These are phyloP conservation scores for Botrytis galanthina DNA, from an alignment of 2,329 filamentous ascomycete species.

Conservation along the genomic window DNA sequence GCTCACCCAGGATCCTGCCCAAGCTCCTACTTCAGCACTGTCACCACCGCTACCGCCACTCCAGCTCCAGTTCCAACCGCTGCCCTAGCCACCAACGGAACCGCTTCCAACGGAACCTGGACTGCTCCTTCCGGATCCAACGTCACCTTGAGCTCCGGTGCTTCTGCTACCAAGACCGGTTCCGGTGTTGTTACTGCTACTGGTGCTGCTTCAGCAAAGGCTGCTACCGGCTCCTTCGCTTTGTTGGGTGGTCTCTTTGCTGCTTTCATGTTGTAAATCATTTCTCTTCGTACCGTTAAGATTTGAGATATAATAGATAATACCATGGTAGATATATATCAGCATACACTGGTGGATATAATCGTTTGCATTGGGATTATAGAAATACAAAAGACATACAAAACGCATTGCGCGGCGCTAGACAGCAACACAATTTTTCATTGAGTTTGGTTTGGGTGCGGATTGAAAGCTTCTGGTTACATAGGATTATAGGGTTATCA, in stretches of 20 bases:
- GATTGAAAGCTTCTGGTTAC: constrained; percentile 13
- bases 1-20: constrained; percentile 3
- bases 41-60: background rate
- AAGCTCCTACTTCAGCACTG: constrained; percentile 11
- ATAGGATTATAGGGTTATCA: constrained; percentile 9
- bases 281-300: background rate
- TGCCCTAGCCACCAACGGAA: background rate
- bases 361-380: background rate
- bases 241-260: constrained; percentile 7
- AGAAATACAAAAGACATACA: constrained; percentile 5
- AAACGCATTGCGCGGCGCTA: constrained; percentile 3
- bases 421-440: background rate
- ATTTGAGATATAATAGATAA: constrained; percentile 5
- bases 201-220: background rate
- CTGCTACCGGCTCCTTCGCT: background rate
- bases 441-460: background rate
- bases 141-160: background rate
- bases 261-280: constrained; percentile 13
- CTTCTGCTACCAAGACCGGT: background rate
- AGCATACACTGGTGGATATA: background rate
- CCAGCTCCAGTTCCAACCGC: background rate
- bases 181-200: background rate
- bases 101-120: constrained; percentile 7
- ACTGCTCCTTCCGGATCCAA: constrained; percentile 3
- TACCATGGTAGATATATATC: background rate